phyloP scores from a whole-genome alignment of 169 alveolate species.

The Babesia sp. region DNA sequence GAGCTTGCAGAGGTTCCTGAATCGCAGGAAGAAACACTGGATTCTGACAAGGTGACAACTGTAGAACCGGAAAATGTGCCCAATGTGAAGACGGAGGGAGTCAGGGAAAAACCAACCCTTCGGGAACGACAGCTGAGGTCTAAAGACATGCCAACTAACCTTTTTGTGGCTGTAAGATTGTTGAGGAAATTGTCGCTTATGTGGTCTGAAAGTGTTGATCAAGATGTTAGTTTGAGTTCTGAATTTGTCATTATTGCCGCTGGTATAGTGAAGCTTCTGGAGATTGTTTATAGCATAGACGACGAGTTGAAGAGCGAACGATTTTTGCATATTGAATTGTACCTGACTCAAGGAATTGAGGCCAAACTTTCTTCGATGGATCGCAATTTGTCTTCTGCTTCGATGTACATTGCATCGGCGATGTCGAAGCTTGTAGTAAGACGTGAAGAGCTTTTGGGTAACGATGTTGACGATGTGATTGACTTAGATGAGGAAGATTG shows the following conservation, averaged over 20 bases:
- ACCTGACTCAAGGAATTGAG: neutral
- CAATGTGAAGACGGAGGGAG: too few species aligned
- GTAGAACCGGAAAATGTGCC: too few species aligned
- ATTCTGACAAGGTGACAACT: neutral
- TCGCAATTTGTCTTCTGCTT: neutral
- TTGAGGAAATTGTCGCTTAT: neutral
- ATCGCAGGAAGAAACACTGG: neutral
- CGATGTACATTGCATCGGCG: neutral
- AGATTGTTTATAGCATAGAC: neutral
- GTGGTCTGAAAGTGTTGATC: neutral
- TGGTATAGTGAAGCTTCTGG: slow-evolving; percentile 9
- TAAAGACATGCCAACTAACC: too few species aligned
- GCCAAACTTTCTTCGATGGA: slow-evolving; percentile 1
- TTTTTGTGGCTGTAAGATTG: too few species aligned
- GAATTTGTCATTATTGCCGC: neutral
- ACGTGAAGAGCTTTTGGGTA: neutral
- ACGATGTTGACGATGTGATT: neutral
- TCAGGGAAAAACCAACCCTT: too few species aligned
- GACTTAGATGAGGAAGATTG: neutral
- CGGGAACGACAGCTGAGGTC: too few species aligned
- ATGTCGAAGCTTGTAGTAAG: neutral
- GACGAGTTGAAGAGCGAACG: neutral
- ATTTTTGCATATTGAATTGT: neutral
- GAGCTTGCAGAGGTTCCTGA: neutral
- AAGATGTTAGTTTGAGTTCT: neutral